Conservation (phyloP, 768 basidiomycete species). For the Tulasnella sp. region DNA sequence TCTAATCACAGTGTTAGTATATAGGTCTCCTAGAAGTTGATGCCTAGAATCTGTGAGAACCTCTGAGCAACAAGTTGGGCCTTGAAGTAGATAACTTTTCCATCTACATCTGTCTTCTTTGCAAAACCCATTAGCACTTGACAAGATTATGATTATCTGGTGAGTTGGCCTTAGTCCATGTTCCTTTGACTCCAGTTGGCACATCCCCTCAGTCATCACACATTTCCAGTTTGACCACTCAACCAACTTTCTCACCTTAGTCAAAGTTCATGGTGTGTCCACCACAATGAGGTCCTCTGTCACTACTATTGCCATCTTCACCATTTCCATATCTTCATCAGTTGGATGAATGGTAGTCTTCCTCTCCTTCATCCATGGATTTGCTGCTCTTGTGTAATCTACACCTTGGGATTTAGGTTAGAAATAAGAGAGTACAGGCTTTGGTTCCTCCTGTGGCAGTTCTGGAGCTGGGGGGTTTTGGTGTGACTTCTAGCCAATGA, state of each 20-base stretch:
- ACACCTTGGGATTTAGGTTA: too few species aligned
- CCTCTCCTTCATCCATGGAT: too few species aligned
- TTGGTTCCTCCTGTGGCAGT: too few species aligned
- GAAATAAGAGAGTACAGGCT: too few species aligned
- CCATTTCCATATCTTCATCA: not conserved
- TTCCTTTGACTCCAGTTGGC: conserved; percentile 19
- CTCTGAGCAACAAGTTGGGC: conserved; percentile 34
- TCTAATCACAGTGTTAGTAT: conserved; percentile 20
- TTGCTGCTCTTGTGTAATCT: too few species aligned
- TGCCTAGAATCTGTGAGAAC: conserved; percentile 31
- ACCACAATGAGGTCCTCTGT: too few species aligned
- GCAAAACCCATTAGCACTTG: conserved; percentile 24
- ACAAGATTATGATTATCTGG: conserved; percentile 23
- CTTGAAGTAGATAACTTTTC: conserved; percentile 27
- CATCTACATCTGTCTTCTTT: conserved; percentile 22
- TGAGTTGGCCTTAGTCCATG: conserved; percentile 20
- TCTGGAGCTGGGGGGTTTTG: too few species aligned
- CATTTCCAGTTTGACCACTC: conserved; percentile 20
- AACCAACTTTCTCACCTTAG: not conserved
- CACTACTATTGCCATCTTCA: too few species aligned
- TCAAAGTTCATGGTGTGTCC: conserved; percentile 26
- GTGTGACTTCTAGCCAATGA: too few species aligned
- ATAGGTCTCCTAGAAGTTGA: conserved; percentile 24
- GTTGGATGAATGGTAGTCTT: too few species aligned
- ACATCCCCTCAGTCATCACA: conserved; percentile 22